Base-by-base conservation (phyloP, 495 filamentous ascomycete genomes). In the Diplogelasinospora grovesii region DNA sequence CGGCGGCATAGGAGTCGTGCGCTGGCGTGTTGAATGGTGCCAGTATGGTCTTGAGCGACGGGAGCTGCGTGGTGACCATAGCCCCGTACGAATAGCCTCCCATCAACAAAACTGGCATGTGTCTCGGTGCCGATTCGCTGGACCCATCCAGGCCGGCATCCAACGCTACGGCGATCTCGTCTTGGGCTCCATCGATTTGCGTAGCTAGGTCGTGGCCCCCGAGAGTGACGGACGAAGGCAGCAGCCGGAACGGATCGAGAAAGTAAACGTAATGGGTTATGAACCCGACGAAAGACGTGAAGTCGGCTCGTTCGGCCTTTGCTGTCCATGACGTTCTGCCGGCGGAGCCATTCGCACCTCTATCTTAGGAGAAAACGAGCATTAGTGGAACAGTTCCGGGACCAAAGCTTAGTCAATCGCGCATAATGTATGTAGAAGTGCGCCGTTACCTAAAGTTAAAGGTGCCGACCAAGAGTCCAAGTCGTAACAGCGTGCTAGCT, bases 41-140 rank as follows among this genome's bases (percentile, higher is more conserved):
- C 3, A 84, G 46, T 28, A 94, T 74, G 1, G 68, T 61, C 10
- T 68, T 56, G 18, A 82, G 60, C 8, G 69, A 55, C 2, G 88
- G 89, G 4, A 90, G 76, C 47, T 80, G 77, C 3, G 73, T 77
- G 8, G 85, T 77, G 28, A 97, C 77, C 44, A 95, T 68, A 4
- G 87, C 82, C 24, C 92, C 92, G 54, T 95, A 97, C 0, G 90
- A 96, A 59, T 97, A 97, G 27, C 92, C 92, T 2, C 74, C 83
- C 4, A 93, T 56, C 1, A 95, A 54, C 4, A 89, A 41, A 14
- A 57, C 36, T 3, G 64, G 61, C 1, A 11, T 32, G 5, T 39
- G 21, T 10, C 10, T 34, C 8, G 40, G 39, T 24, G n/a, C n/a
- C n/a, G n/a, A n/a, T n/a, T n/a, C n/a, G n/a, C n/a, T n/a, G n/a